Evolutionary conservation across 305 asterid species (phyloP), one percentile per base, ranked within the genome.

Genomic region (Euphrasia arctica): DNA sequence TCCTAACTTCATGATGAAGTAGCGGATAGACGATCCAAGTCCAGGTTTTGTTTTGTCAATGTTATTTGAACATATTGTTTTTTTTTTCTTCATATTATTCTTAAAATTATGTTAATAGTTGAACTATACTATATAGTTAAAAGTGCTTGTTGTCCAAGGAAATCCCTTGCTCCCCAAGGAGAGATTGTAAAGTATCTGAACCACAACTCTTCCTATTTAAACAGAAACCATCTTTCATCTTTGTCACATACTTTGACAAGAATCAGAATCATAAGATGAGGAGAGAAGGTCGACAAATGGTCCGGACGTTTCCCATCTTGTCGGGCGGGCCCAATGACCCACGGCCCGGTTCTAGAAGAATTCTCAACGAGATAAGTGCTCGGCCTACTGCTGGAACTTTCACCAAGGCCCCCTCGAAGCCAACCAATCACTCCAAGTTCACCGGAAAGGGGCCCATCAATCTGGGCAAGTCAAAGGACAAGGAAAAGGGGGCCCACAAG

Each of bases 351-450:
- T 28, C 68, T 9, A 48, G 81, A 68, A 39, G 82, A 67, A 39
- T 25, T 50, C 65, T 54, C 47, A 76, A 77, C 62, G 73, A 73
- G 77, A 57, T 79, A 9, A 14, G 31, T 50, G 65, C 91, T 8
- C 77, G 81, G 6, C 89, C 88, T 9, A 77, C 86, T 0, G 96
- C 96, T 15, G 96, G 95, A 58, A 59, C 66, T n/a, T 87, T 89
- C 81, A 63, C 85, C 57, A 78, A 52, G 74, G 95, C 78, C 54
- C 48, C 95, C 9, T 14, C 79, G 50, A 87, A 81, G 79, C 98
- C 96, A 43, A 85, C 87, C 28, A 89, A 85, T 78, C 96, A 85
- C 72, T 91, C 98, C 74, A 85, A 89, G 81, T 87, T 82, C 75
- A 89, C 92, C 5, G 81, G 95, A 6, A 86, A 80, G 70, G 89